A percentile compares a stretch with the other conserved stretches of the same genome.
phyloP scores from a whole-genome alignment of 2,329 filamentous ascomycete species.

The Paraphaeosphaeria sporulosa region DNA sequence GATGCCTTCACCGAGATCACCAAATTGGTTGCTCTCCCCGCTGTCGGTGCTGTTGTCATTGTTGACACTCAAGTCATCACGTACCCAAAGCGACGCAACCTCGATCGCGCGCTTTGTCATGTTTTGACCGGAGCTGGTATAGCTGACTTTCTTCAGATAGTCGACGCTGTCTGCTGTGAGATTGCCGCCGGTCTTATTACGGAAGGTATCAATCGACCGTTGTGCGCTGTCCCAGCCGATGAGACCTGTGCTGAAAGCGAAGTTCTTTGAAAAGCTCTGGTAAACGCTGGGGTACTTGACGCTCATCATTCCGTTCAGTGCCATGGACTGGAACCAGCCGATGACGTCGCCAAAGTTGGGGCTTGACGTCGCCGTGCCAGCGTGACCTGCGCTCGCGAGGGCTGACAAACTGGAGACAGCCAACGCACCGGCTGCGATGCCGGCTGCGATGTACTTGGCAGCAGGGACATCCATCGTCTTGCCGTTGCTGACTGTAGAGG shows the following conservation, averaged over 20 bases:
- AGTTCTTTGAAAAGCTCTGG: conserved; percentile 89
- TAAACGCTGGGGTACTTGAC: conserved; percentile 89
- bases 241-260: conserved; percentile 87
- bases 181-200: conserved; percentile 82
- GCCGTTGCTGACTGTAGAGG: conserved; percentile 83
- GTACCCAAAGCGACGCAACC: conserved; percentile 58
- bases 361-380: conserved; percentile 68
- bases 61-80: conserved; percentile 54
- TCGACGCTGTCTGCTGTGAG: conserved; percentile 79
- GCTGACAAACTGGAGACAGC: conserved; percentile 76
- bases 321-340: conserved; percentile 91
- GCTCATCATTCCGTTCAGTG: conserved; percentile 95
- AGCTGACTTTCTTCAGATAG: conserved; percentile 76
- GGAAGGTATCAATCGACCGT: conserved; percentile 82
- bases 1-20: conserved; percentile 74
- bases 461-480: conserved; percentile 79
- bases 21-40: conserved; percentile 53
- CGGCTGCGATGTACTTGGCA: conserved; percentile 83
- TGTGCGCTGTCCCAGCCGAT: conserved; percentile 86
- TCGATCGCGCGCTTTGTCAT: conserved; percentile 63
- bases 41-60: conserved; percentile 50
- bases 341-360: conserved; percentile 87
- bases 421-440: conserved; percentile 84
- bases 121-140: conserved; percentile 65
- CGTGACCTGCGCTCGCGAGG: conserved; percentile 62